Evolutionary conservation across 2,329 filamentous ascomycete species (phyloP), one percentile per base, ranked within the genome.

Genomic region (Neurospora sp.): DNA sequence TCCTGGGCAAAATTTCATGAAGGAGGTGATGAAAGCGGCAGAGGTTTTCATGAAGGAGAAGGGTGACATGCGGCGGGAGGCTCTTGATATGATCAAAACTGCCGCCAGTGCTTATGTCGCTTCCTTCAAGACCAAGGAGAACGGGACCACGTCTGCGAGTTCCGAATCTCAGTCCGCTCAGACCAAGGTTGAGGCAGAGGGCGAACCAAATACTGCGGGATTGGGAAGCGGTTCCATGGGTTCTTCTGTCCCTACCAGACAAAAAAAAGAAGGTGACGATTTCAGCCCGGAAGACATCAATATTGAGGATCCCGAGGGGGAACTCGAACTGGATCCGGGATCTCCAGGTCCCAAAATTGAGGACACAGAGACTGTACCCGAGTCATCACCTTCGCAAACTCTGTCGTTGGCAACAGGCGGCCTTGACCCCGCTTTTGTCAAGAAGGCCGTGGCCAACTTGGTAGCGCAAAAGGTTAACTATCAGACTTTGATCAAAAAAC

Each of bases 61-160:
- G 39, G 79, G 82, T 67, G 82, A 81, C 37, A 79, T 78, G 1
- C 83, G 84, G 43, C 81, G 83, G 69, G 83, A 85, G 8, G 81
- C 84, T 4, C 75, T 88, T 23, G 81, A 85, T 8, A 79, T 81
- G 19, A 84, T 89, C 40, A 81, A 83, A 70, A 80, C 79, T 43
- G 87, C 86, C 3, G 82, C 85, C 0, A 81, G 80, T 66, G 83
- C 83, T 69, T 88, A 86, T 69, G 77, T 88, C 1, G 80, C 81
- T 8, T 79, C 80, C 0, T 76, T 77, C 8, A 78, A 81, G 41
- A 66, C 71, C n/a, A 78, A 76, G 66, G 33, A 62, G 28, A 36
- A 33, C 28, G 23, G 28, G 6, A 2, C 23, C 28, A 62, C 52
- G 52, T 36, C 52, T 62, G 28, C 23, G 23, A 62, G 15, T 62